Evolutionary conservation across 2,329 filamentous ascomycete genomes (phyloP).

Genomic region (Verticillium alfalfae): DNA sequence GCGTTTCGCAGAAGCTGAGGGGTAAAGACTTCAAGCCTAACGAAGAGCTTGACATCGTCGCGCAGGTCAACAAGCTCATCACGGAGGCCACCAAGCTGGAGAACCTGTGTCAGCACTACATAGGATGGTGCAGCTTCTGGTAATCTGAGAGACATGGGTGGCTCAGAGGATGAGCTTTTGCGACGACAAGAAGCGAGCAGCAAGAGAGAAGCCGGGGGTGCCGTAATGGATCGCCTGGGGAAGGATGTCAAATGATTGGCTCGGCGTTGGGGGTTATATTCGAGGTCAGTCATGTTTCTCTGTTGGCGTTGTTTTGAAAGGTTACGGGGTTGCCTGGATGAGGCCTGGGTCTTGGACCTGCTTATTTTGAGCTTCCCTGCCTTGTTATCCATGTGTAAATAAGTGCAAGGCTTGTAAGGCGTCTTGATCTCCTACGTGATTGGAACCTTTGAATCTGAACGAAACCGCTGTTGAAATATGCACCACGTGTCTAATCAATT

Average conservation of each 20-base stretch:
- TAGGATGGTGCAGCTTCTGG: slow-evolving; percentile 99
- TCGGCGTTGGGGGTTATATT: background rate
- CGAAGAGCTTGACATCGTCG: slow-evolving; percentile 78
- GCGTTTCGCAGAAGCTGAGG: slow-evolving; percentile 93
- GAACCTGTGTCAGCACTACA: slow-evolving; percentile 98
- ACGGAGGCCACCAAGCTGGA: slow-evolving; percentile 94
- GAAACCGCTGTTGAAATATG: no score
- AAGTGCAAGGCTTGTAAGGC: background rate
- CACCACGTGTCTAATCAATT: no score
- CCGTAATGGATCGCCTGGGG: background rate
- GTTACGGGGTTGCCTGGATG: background rate
- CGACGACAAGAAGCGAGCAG: background rate
- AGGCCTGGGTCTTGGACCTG: background rate
- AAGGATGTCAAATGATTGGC: background rate
- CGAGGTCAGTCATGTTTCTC: background rate
- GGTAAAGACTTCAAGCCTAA: slow-evolving; percentile 84
- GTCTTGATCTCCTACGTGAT: background rate
- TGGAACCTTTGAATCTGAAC: no score
- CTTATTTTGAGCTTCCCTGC: background rate
- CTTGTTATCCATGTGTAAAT: background rate
- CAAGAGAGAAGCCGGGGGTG: background rate
- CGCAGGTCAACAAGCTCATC: slow-evolving; percentile 91
- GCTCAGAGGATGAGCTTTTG: background rate
- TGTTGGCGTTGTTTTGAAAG: background rate
- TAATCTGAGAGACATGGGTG: slow-evolving; percentile 29